Conservation (phyloP, 1,284 basidiomycete species). For the Malassezia brasiliensis region DNA sequence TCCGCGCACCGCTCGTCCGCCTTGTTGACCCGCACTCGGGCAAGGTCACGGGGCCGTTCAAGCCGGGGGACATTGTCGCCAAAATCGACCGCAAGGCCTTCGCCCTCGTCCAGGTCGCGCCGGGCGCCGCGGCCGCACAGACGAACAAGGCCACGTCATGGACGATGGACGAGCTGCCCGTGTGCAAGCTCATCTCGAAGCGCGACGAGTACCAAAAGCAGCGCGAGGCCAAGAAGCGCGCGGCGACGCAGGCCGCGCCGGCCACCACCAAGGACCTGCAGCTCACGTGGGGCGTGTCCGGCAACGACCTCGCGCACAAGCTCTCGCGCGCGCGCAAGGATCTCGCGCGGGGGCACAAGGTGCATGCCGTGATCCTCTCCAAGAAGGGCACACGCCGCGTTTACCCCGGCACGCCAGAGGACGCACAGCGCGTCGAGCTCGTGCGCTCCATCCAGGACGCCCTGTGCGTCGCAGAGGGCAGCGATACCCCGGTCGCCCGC, state of each 20-base stretch:
- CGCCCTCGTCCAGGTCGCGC: constrained; percentile 31
- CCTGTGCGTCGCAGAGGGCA: background rate
- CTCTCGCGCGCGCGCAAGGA: constrained; percentile 24
- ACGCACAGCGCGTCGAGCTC: background rate
- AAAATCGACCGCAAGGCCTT: constrained; percentile 31
- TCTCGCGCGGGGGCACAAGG: constrained; percentile 15
- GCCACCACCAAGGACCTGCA: constrained; percentile 26
- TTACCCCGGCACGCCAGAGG: constrained; percentile 10
- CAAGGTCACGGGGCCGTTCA: constrained; percentile 27
- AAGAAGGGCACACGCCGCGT: constrained; percentile 18
- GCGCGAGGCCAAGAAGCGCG: constrained; percentile 19
- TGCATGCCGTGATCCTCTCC: constrained; percentile 12
- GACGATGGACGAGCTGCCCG: constrained; percentile 28
- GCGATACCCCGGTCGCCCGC: background rate
- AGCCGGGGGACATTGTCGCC: constrained; percentile 23
- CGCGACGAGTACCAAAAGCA: constrained; percentile 44
- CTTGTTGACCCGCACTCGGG: constrained; percentile 35
- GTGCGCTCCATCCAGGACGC: background rate
- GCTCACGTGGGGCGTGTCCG: constrained; percentile 30
- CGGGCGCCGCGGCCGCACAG: background rate
- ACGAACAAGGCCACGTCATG: background rate
- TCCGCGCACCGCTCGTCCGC: constrained; percentile 20
- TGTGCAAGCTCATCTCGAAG: constrained; percentile 50
- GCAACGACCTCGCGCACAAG: constrained; percentile 36
- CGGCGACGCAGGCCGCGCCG: background rate